Evolutionary conservation across 805 yeast genomes (phyloP).

Genomic region (Spathaspora arborariae): DNA sequence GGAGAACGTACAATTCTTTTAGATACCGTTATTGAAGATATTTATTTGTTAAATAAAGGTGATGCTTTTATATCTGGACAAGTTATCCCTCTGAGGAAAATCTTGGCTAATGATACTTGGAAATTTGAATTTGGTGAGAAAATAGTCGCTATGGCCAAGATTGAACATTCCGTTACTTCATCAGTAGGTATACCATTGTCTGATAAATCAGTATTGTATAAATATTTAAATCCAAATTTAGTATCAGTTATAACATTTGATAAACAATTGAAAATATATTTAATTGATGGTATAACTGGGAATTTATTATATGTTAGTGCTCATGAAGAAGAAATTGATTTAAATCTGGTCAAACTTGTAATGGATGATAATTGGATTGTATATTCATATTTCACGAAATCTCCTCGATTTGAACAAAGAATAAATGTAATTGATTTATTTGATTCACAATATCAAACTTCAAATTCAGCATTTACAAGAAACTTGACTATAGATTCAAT

Average conservation of each 20-base stretch:
- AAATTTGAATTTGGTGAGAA: constrained; percentile 16
- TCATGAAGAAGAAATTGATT: constrained; percentile 37
- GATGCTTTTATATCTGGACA: constrained; percentile 17
- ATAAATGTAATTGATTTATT: constrained; percentile 75
- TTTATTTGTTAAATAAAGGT: not conserved
- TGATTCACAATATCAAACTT: constrained; percentile 42
- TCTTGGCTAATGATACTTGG: constrained; percentile 25
- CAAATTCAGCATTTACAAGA: constrained; percentile 22
- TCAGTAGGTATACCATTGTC: constrained; percentile 68
- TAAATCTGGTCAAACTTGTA: constrained; percentile 44
- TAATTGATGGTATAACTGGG: constrained; percentile 73
- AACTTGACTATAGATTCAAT: constrained; percentile 42
- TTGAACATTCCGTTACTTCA: constrained; percentile 28
- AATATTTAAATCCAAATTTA: constrained; percentile 72
- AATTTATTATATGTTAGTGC: constrained; percentile 46
- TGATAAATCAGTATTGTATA: constrained; percentile 73
- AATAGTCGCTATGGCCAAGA: constrained; percentile 14
- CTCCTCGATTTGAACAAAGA: constrained; percentile 49
- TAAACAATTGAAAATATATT: constrained; percentile 38
- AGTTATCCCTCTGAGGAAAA: constrained; percentile 11
- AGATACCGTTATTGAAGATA: not conserved
- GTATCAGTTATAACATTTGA: constrained; percentile 45
- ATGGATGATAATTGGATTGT: constrained; percentile 85
- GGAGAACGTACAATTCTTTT: not conserved
- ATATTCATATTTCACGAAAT: constrained; percentile 54